phyloP scores from a whole-genome alignment of 768 basidiomycete genomes.

The Auriculariales sp. region DNA sequence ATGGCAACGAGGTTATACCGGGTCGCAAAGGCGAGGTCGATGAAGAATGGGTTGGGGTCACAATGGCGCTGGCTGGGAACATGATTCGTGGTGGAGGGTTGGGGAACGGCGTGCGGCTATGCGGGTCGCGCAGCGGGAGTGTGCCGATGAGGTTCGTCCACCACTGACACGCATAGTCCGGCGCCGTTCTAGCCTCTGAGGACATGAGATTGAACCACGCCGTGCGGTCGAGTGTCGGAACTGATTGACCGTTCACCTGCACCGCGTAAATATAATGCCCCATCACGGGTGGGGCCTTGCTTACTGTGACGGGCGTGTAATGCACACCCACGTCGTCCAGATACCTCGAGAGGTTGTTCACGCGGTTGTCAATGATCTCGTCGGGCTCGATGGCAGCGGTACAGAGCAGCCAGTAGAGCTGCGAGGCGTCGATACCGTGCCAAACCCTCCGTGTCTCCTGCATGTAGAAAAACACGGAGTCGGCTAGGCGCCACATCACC shows the following conservation, averaged over 20 bases:
- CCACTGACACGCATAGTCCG: neutral
- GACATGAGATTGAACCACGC: neutral
- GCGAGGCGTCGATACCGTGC: conserved; percentile 1
- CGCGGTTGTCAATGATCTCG: neutral
- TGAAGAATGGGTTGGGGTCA: too few species aligned
- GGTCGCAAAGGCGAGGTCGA: too few species aligned
- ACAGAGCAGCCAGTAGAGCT: neutral
- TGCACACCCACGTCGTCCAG: neutral
- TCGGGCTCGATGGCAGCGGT: neutral
- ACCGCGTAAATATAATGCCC: too few species aligned
- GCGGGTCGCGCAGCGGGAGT: neutral
- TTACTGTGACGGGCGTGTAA: neutral
- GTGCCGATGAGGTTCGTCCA: neutral
- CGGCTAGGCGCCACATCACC: neutral
- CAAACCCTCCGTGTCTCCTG: neutral
- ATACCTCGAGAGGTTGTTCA: neutral
- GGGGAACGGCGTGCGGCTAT: neutral
- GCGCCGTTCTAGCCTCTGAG: neutral
- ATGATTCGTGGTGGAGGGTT: neutral
- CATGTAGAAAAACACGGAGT: conserved; percentile 1
- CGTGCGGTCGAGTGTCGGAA: neutral
- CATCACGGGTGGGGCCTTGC: neutral
- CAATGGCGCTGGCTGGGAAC: neutral
- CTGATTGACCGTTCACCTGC: neutral
- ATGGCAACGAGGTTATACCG: too few species aligned